Conservation (phyloP, 306 rosid species). For the Trifolium pratense region DNA sequence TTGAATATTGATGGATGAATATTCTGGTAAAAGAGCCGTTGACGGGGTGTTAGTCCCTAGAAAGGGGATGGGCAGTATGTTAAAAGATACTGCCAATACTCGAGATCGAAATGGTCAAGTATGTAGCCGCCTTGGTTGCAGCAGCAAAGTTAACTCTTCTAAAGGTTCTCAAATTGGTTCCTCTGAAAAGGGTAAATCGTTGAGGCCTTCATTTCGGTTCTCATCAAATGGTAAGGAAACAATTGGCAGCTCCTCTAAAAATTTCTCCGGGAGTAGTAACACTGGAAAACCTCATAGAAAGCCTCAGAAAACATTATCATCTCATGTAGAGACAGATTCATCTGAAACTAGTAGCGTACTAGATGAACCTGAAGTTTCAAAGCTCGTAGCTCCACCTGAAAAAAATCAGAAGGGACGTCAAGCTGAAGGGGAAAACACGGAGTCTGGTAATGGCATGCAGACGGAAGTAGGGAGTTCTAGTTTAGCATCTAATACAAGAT, state of each 20-base stretch:
- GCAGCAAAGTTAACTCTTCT: slow-evolving; percentile 66
- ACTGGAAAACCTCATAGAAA: slow-evolving; percentile 59
- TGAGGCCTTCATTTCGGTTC: slow-evolving; percentile 57
- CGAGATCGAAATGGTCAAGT: slow-evolving; percentile 70
- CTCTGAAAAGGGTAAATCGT: slow-evolving; percentile 64
- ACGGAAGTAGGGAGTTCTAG: slow-evolving; percentile 76
- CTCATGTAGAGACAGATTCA: slow-evolving; percentile 68
- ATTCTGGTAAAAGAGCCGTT: slow-evolving; percentile 74
- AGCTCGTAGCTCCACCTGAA: slow-evolving; percentile 53
- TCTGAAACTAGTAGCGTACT: slow-evolving; percentile 80
- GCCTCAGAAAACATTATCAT: slow-evolving; percentile 57
- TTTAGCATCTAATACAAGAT: slow-evolving; percentile 61
- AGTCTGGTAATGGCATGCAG: slow-evolving; percentile 47
- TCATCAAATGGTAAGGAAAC: slow-evolving; percentile 72
- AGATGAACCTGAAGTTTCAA: slow-evolving; percentile 72
- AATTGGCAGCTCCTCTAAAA: slow-evolving; percentile 79
- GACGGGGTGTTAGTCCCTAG: slow-evolving; percentile 67
- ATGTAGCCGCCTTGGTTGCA: slow-evolving; percentile 79
- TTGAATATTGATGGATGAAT: slow-evolving; percentile 71
- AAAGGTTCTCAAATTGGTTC: slow-evolving; percentile 64
- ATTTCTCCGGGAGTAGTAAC: slow-evolving; percentile 48
- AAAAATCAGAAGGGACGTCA: slow-evolving; percentile 60
- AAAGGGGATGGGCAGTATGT: slow-evolving; percentile 65
- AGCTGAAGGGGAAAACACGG: slow-evolving; percentile 43
- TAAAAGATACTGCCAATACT: slow-evolving; percentile 70